Conservation (phyloP, 2,329 filamentous ascomycete species). For the Thelonectria olida region DNA sequence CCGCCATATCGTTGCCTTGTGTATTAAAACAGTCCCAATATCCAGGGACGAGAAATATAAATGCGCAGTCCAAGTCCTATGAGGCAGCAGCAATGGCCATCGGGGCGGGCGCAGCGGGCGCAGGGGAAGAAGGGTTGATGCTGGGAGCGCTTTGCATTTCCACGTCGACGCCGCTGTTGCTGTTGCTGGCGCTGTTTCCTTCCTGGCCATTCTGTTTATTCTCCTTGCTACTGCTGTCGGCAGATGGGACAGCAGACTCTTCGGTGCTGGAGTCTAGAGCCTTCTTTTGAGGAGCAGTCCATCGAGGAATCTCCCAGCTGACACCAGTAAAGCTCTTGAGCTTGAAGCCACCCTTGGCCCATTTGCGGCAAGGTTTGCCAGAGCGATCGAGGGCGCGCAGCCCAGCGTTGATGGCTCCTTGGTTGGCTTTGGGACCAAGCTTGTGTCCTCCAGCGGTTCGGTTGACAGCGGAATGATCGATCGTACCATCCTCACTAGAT, state of each 20-base stretch:
- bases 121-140: conserved; percentile 61
- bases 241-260: conserved; percentile 56
- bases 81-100: conserved; percentile 58
- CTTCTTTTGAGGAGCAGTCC: conserved; percentile 77
- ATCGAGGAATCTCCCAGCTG: conserved; percentile 82
- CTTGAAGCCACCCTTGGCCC: conserved; percentile 83
- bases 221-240: conserved; percentile 68
- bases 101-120: conserved; percentile 40
- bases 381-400: conserved; percentile 92
- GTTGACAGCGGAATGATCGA: conserved; percentile 63
- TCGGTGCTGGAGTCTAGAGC: conserved; percentile 56
- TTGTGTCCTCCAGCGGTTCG: conserved; percentile 73
- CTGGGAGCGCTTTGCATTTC: conserved; percentile 65
- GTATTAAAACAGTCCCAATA: conserved; percentile 25
- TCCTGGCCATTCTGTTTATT: conserved; percentile 68
- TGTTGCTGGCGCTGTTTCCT: conserved; percentile 58
- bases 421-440: conserved; percentile 94
- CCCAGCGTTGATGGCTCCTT: conserved; percentile 96
- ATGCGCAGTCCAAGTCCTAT: conserved; percentile 28
- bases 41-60: conserved; percentile 10
- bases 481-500: conserved; percentile 68
- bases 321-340: conserved; percentile 95
- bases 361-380: conserved; percentile 91
- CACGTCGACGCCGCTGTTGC: conserved; percentile 55
- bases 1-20: conserved; percentile 18